Evolutionary conservation across 805 yeast species (phyloP).

Genomic region (Blastobotrys peoriensis): DNA sequence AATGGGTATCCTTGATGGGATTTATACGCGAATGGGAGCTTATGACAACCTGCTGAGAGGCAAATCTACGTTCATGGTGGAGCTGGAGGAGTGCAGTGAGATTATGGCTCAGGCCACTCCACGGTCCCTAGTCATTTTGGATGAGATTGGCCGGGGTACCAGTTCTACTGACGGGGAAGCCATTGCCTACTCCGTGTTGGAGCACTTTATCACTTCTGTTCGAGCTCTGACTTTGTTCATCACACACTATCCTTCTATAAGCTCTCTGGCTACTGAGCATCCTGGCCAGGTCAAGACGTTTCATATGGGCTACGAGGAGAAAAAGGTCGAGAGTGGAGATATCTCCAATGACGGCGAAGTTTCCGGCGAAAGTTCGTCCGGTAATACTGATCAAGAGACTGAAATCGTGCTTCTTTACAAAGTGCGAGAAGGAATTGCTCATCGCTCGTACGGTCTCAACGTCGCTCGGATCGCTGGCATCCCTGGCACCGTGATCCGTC

Average conservation of each 20-base stretch:
- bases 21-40: slow-evolving; percentile 46
- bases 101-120: slow-evolving; percentile 47
- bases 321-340: too few relatives aligned
- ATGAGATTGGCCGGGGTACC: slow-evolving; percentile 75
- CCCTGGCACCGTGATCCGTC: slow-evolving; percentile 19
- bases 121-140: slow-evolving; percentile 57
- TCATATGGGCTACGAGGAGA: slow-evolving; percentile 59
- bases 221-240: slow-evolving; percentile 65
- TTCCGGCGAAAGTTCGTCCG: too few relatives aligned
- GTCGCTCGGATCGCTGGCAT: slow-evolving; percentile 75
- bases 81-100: slow-evolving; percentile 57
- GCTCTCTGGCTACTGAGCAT: slow-evolving; percentile 41
- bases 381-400: too few relatives aligned
- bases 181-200: slow-evolving; percentile 67
- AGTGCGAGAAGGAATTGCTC: slow-evolving; percentile 43
- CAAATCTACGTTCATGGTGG: slow-evolving; percentile 79
- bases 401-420: slow-evolving; percentile 49
- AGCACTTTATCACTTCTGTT: slow-evolving; percentile 42
- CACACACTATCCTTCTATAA: slow-evolving; percentile 74
- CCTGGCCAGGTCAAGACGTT: slow-evolving; percentile 45
- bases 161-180: slow-evolving; percentile 76
- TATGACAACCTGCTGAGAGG: slow-evolving; percentile 69
- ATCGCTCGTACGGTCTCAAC: slow-evolving; percentile 74
- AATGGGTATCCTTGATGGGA: slow-evolving; percentile 60
- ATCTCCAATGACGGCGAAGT: slow-evolving; percentile 30